Evolutionary conservation across 352 stramenopile genomes (phyloP).

Genomic region (Paralagenidium karlingii): DNA sequence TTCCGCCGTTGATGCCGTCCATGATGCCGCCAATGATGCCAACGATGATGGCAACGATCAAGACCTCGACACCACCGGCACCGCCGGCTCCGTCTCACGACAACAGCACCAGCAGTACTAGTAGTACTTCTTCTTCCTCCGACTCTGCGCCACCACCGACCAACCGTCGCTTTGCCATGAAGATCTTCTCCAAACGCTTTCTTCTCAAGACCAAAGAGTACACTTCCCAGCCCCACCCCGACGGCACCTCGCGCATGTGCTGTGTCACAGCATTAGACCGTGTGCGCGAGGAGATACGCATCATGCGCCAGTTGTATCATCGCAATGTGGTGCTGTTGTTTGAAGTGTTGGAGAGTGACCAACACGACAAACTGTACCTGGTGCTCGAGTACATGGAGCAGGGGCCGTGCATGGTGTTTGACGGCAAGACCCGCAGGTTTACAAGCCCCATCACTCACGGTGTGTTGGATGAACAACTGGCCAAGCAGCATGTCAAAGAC

Average conservation of each 20-base stretch:
- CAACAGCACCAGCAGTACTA: no score
- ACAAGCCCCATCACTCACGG: constrained; percentile 37
- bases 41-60: no score
- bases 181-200: constrained; percentile 75
- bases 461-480: constrained; percentile 44
- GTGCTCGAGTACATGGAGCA: constrained; percentile 79
- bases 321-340: constrained; percentile 86
- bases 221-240: constrained; percentile 12
- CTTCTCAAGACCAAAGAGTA: constrained; percentile 75
- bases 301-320: constrained; percentile 84
- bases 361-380: constrained; percentile 72
- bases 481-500: constrained; percentile 46
- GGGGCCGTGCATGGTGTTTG: constrained; percentile 76
- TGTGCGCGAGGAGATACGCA: constrained; percentile 71
- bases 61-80: no score
- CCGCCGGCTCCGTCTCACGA: no score
- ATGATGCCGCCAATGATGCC: no score
- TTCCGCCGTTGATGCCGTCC: no score
- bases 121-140: no score
- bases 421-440: constrained; percentile 53
- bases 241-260: constrained; percentile 25
- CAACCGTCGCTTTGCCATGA: constrained; percentile 55
- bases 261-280: constrained; percentile 70
- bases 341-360: constrained; percentile 78
- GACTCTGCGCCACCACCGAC: constrained; percentile 9